Conservation (phyloP, 2,329 filamentous ascomycete species). For the Xylariales sp. region DNA sequence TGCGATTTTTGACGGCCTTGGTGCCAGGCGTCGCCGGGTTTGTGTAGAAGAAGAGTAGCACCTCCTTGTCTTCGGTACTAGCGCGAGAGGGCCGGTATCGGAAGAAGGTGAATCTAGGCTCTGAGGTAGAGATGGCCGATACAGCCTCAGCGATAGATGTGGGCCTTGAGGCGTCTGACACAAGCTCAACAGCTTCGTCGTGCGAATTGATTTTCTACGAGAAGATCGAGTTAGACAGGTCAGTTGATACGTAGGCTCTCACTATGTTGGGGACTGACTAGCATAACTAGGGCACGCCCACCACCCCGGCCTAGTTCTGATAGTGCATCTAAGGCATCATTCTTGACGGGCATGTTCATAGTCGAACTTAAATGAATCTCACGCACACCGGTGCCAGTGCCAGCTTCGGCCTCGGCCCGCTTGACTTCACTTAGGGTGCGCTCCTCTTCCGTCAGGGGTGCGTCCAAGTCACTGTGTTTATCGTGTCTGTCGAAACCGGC, state of each 20-base stretch:
- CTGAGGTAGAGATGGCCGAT: conserved; percentile 69
- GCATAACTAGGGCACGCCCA: conserved; percentile 68
- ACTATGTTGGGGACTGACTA: conserved; percentile 63
- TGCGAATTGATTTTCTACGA: conserved; percentile 76
- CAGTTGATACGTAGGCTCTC: not conserved
- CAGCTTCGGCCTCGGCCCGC: conserved; percentile 78
- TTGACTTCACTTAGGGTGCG: conserved; percentile 76
- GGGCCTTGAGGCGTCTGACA: conserved; percentile 61
- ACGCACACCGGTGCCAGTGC: conserved; percentile 71
- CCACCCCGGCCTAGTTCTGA: conserved; percentile 65
- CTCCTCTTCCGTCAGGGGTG: conserved; percentile 84
- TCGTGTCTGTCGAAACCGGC: conserved; percentile 80
- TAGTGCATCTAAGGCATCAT: conserved; percentile 74
- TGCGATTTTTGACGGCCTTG: conserved; percentile 82
- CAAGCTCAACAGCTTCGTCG: conserved; percentile 76
- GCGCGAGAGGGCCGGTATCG: conserved; percentile 70
- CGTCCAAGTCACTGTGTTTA: conserved; percentile 70
- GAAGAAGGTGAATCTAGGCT: conserved; percentile 84
- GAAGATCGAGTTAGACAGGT: not conserved
- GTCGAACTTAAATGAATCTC: conserved; percentile 70
- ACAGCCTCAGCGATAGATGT: conserved; percentile 69
- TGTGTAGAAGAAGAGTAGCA: conserved; percentile 84
- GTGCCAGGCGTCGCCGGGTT: conserved; percentile 72
- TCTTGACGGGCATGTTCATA: conserved; percentile 68
- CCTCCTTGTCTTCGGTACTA: conserved; percentile 63